A percentile compares a stretch with the other conserved stretches of the same genome.
phyloP scores from a whole-genome alignment of 352 stramenopile species.

The Phytophthora pisi region DNA sequence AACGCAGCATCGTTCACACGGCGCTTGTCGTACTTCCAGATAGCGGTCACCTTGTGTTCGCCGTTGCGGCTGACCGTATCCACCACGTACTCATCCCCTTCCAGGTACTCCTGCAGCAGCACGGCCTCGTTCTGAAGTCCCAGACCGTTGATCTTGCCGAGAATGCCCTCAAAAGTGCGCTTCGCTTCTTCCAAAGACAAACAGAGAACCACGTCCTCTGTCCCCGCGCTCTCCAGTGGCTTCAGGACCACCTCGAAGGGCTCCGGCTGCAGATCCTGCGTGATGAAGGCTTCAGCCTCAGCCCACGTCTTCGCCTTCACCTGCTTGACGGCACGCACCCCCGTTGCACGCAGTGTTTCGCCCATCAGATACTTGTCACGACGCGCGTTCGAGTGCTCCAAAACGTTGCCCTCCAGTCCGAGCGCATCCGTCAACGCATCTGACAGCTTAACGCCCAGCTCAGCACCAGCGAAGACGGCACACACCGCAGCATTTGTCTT shows the following conservation, averaged over 20 bases:
- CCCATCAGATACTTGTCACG: constrained; percentile 90
- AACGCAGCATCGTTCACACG: constrained; percentile 94
- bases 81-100: constrained; percentile 96
- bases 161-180: constrained; percentile 83
- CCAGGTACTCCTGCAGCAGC: constrained; percentile 94
- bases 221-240: constrained; percentile 78
- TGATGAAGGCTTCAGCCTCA: constrained; percentile 77
- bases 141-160: constrained; percentile 88
- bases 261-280: constrained; percentile 59
- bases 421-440: constrained; percentile 90
- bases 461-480: constrained; percentile 91
- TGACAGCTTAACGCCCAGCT: constrained; percentile 93
- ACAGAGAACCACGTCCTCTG: constrained; percentile 84
- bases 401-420: constrained; percentile 82
- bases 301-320: constrained; percentile 80
- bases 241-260: constrained; percentile 93
- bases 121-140: constrained; percentile 87
- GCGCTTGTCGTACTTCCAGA: constrained; percentile 99
- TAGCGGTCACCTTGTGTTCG: constrained; percentile 93
- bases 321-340: constrained; percentile 92
- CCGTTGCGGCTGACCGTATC: constrained; percentile 95
- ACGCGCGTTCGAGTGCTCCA: constrained; percentile 70
- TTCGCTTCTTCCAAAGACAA: constrained; percentile 74
- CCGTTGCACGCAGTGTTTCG: constrained; percentile 77
- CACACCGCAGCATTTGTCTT: constrained; percentile 45